Base-by-base conservation (phyloP, 176 grass and related monocot species). In the Guadua angustifolia region DNA sequence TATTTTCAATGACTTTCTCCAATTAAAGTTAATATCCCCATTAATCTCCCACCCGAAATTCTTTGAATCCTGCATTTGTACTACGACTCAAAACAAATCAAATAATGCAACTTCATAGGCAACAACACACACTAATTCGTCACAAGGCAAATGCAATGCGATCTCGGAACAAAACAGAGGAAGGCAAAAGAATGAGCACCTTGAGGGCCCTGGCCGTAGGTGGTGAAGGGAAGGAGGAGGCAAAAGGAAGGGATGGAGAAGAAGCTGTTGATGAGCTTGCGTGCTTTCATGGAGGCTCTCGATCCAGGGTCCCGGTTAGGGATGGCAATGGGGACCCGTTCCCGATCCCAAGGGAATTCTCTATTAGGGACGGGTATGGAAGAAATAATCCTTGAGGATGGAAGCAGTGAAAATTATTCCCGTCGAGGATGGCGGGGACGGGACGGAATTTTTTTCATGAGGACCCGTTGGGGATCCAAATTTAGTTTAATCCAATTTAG, bases 21-120 rank as follows among this genome's bases (percentile, higher is more conserved):
- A 98, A 49, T 95, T 94, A 72, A 93, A 98, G 82, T 88, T 82
- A 66, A 98, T 87, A 71, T 98, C 69, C 52, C 92, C 95, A 12
- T 80, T 81, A 18, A 98, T 79, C 43, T 98, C 95, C 95, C 95
- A 98, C 39, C 95, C 95, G 14, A 95, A 98, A 64, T 95, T 90
- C 53, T 83, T 83, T 7, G 95, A 66, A 80, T 98, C 95, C 95
- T 98, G 85, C 79, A 85, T 22, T 29, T 33, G 0, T 40, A 64
- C 74, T 47, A 82, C 2, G n/a, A n/a, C n/a, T n/a, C n/a, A n/a
- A n/a, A n/a, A n/a, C 26, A 68, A 39, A 84, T 17, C 3, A 68
- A 70, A 74, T 1, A 18, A 9, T 3, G 6, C 26, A 62, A 11
- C 25, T 15, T 87, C 39, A 77, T 12, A 9, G 14, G 13, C 32